Evolutionary conservation across 2,329 filamentous ascomycete genomes (phyloP), one percentile per base, ranked within the genome.

Genomic region (Curvularia sp.): DNA sequence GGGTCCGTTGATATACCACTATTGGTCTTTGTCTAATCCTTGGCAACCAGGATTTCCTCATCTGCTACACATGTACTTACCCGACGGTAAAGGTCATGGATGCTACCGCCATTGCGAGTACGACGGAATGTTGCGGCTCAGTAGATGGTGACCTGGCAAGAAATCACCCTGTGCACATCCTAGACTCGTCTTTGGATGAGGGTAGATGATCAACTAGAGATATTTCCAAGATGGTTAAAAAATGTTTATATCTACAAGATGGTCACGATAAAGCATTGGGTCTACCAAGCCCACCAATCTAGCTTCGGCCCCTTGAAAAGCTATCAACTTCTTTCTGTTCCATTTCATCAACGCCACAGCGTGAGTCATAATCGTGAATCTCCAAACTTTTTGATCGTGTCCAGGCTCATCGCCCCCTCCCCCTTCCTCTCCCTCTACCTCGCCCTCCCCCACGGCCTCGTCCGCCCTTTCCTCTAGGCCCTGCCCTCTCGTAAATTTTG

Each of bases 401-500:
- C 30, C 15, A 10, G 19, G 19, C 27, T 59, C 63, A 55, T 15
- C 64, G 55, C 2, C 62, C 62, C 23, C 64, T 53, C 5, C 67
- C 67, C 28, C 65, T 61, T 39, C 69, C 65, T 27, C 69, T 50
- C 1, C 69, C 69, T 50, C 81, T 74, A 8, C 81, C 76, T 12
- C 82, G 74, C n/a, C 82, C 77, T 8, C 76, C 77, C 70, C 70
- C 74, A 60, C 77, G 60, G 1, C 80, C 65, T 28, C 65, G 55
- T 7, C 69, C 68, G 73, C 82, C 63, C 74, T 77, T 69, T 38
- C 77, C 69, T 54, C 74, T 43, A 60, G 65, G 64, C 70, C 64
- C 60, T 3, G 54, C 42, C 59, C 70, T 73, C 70, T 88, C 86
- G 69, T 87, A 92, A 36, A 97, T 71, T 74, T 80, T 86, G 76